Percentiles rank a stretch among this genome's conserved stretches.
These are phyloP conservation scores for Malus orientalis DNA, from an alignment of 306 rosid species.

Conservation along the genomic window DNA sequence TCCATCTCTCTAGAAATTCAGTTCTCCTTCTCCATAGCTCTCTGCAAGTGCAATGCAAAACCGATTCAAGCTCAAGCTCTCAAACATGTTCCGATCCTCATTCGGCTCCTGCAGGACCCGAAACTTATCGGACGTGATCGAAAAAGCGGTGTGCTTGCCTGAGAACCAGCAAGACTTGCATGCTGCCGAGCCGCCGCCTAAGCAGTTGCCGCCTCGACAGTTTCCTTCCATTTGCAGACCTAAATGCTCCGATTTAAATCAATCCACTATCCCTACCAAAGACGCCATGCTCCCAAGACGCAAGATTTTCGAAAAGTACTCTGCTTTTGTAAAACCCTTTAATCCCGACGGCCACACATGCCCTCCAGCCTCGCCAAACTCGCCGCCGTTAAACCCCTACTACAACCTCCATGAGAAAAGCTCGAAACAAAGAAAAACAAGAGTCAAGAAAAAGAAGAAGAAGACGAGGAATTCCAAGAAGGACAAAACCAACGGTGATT, in stretches of 20 bases:
- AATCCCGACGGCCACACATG: constrained; percentile 9
- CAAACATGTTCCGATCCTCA: constrained; percentile 80
- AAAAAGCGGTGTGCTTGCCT: constrained; percentile 47
- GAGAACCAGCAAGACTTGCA: neutral
- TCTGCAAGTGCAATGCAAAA: constrained; percentile 46
- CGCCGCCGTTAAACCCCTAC: constrained; percentile 32
- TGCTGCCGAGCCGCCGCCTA: neutral
- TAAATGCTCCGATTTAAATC: constrained; percentile 15
- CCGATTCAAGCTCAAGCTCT: constrained; percentile 57
- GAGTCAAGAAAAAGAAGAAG: constrained; percentile 12
- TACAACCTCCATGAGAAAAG: constrained; percentile 18
- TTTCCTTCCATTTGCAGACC: constrained; percentile 43
- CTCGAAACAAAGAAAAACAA: constrained; percentile 3
- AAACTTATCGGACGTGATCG: constrained; percentile 51
- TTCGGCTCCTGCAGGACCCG: constrained; percentile 70
- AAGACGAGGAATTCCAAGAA: constrained; percentile 24
- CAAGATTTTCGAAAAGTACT: constrained; percentile 34
- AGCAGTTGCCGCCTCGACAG: constrained; percentile 12
- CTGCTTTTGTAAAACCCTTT: constrained; percentile 26
- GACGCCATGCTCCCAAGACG: constrained; percentile 39
- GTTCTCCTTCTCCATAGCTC: neutral
- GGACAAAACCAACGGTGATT: constrained; percentile 26
- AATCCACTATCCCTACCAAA: constrained; percentile 19
- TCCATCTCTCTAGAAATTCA: neutral
- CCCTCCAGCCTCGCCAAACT: constrained; percentile 44